Conservation (phyloP, 2,329 filamentous ascomycete species). For the Aspergillus awamori region DNA sequence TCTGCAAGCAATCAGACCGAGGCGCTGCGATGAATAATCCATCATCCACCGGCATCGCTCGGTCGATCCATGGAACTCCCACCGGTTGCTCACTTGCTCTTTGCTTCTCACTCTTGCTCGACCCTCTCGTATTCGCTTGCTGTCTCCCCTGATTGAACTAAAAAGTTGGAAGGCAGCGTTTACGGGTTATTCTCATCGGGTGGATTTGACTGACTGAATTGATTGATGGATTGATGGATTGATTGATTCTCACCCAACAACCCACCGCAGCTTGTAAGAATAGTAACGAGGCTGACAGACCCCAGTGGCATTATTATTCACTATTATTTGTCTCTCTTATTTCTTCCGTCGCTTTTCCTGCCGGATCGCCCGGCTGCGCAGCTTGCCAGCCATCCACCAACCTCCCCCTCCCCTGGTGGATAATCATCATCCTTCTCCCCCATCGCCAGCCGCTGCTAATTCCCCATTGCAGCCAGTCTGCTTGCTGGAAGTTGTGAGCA, state of each 20-base stretch:
- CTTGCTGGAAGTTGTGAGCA: background rate
- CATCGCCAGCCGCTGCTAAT: background rate
- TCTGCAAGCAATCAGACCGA: slow-evolving; percentile 1
- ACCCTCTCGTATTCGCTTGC: background rate
- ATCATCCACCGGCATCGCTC: slow-evolving; percentile 3
- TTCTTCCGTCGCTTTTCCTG: background rate
- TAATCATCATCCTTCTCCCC: background rate
- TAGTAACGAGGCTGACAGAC: background rate
- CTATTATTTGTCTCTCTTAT: background rate
- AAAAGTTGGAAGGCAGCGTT: no score
- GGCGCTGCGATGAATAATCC: slow-evolving; percentile 1
- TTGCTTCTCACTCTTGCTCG: background rate
- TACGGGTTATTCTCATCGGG: no score
- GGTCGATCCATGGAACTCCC: slow-evolving; percentile 6
- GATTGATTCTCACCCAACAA: background rate
- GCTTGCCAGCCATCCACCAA: background rate
- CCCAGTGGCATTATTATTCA: background rate
- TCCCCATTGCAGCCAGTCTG: slow-evolving; percentile 1
- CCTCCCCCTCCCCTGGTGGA: background rate
- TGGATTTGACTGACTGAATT: background rate
- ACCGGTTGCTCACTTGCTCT: background rate
- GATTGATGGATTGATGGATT: background rate
- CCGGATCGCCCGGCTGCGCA: background rate
- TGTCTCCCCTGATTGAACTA: background rate
- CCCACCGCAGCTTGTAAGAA: background rate